A percentile compares a stretch with the other conserved stretches of the same genome.
Conservation (phyloP, 768 basidiomycete genomes). For the Podaxis mareebaensis region DNA sequence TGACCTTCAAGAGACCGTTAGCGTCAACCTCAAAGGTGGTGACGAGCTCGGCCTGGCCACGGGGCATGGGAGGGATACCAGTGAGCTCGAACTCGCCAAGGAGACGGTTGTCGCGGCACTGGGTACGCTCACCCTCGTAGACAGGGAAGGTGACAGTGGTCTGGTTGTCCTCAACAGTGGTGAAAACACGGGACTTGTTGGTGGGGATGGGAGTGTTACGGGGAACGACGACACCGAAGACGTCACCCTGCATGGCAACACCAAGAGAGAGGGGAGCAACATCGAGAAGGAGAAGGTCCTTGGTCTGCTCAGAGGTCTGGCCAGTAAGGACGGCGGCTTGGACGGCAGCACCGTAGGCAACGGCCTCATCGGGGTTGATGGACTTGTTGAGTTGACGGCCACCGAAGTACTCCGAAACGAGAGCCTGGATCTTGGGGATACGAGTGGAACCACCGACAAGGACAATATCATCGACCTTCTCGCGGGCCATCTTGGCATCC, state of each 20-base stretch:
- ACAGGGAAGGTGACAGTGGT: constrained; percentile 99
- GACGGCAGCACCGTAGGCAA: constrained; percentile 99
- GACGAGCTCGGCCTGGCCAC: constrained; percentile 98
- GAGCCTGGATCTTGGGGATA: constrained; percentile 98
- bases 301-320: constrained; percentile 98
- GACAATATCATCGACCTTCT: constrained; percentile 98
- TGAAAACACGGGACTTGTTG: constrained; percentile 98
- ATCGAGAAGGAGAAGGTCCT: constrained; percentile 97
- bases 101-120: constrained; percentile 98
- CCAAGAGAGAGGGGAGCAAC: constrained; percentile 98
- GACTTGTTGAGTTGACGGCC: constrained; percentile 99
- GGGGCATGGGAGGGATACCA: constrained; percentile 98
- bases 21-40: constrained; percentile 99
- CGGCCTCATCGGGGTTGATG: constrained; percentile 99
- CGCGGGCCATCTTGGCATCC: constrained; percentile 97
- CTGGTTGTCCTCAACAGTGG: constrained; percentile 99
- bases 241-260: constrained; percentile 99
- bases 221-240: constrained; percentile 99
- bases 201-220: constrained; percentile 99
- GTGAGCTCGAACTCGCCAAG: constrained; percentile 99
- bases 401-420: constrained; percentile 98
- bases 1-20: constrained; percentile 98
- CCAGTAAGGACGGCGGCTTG: constrained; percentile 99
- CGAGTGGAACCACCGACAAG: constrained; percentile 99
- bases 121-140: constrained; percentile 99